Conservation (phyloP, 139 green algal genomes). For the Eudorina sp. region DNA sequence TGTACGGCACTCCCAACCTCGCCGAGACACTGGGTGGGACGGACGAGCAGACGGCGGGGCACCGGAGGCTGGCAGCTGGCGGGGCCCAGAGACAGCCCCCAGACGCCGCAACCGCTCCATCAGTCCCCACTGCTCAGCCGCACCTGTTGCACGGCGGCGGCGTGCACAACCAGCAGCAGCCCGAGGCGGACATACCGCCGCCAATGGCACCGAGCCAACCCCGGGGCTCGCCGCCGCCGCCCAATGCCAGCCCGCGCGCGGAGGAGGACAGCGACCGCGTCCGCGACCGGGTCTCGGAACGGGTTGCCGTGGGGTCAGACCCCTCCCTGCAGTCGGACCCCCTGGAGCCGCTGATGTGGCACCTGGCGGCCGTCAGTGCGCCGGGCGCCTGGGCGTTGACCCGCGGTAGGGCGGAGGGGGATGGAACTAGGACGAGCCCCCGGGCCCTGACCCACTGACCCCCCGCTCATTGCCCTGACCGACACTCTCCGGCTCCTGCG, state of each 20-base stretch:
- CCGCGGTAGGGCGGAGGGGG: not conserved
- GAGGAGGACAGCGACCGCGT: not conserved
- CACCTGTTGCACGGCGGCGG: too few relatives aligned
- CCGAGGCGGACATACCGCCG: not conserved
- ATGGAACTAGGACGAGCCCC: too few relatives aligned
- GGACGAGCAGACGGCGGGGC: not conserved
- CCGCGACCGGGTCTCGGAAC: not conserved
- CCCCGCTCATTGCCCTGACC: too few relatives aligned
- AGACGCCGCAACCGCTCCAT: too few relatives aligned
- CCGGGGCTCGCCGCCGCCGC: not conserved
- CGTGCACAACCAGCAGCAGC: not conserved
- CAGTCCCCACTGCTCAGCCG: too few relatives aligned
- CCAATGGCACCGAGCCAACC: not conserved
- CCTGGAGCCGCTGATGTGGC: conserved; percentile 6
- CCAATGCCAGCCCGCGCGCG: not conserved
- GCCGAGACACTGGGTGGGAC: not conserved
- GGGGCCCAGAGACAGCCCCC: too few relatives aligned
- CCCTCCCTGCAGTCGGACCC: not conserved
- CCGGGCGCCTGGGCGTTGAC: not conserved
- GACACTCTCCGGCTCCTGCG: too few relatives aligned
- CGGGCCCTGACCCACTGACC: too few relatives aligned
- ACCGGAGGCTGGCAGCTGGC: not conserved
- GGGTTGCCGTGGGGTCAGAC: not conserved
- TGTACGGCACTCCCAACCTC: not conserved
- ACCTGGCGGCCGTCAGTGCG: not conserved